Base-by-base conservation (phyloP, 495 filamentous ascomycete species). In the Podospora didyma region DNA sequence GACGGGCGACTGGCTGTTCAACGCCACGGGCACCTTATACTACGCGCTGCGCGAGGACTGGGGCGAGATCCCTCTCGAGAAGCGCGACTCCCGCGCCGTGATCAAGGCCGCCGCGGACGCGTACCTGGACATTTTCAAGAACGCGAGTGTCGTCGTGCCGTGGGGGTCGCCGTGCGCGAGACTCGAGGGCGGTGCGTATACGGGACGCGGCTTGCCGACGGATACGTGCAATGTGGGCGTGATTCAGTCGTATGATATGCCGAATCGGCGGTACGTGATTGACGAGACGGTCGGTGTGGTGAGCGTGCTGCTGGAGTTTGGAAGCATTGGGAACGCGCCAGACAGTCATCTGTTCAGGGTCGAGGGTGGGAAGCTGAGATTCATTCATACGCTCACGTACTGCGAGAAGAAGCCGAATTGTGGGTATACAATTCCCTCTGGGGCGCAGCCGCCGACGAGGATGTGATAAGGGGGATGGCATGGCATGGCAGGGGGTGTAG, bases 271-370 rank as follows among this genome's bases (percentile, higher is more conserved):
- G 12, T 61, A 57, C 35, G 54, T 61, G 7, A 63, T 78, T 41
- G 75, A 77, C 45, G 74, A 74, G 45, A 71, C 68, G 45, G 39
- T 74, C 3, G 75, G 75, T 0, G 64, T 61, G 0, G 62, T 75
- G 4, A 67, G 69, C 55, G 70, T 78, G 57, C 72, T 73, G 56
- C 62, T 69, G 48, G 66, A 64, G 22, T 75, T 75, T 62, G 49
- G 35, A 7, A 44, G 34, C 17, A 67, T 69, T 16, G 49, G 49
- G 12, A 69, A 57, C 5, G 64, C 71, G 23, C 51, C 65, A 3
- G 69, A 68, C 49, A 69, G 62, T 23, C 68, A 73, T 45, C 52
- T 65, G 24, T 64, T 75, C 45, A 53, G 71, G 46, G 62, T 74
- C 19, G 73, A 61, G 49, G 34, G 49, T 2, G 58, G 58, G 3